Evolutionary conservation across 2,329 filamentous ascomycete species (phyloP), one percentile per base, ranked within the genome.

Genomic region (Aspergillus pseudotamarii): DNA sequence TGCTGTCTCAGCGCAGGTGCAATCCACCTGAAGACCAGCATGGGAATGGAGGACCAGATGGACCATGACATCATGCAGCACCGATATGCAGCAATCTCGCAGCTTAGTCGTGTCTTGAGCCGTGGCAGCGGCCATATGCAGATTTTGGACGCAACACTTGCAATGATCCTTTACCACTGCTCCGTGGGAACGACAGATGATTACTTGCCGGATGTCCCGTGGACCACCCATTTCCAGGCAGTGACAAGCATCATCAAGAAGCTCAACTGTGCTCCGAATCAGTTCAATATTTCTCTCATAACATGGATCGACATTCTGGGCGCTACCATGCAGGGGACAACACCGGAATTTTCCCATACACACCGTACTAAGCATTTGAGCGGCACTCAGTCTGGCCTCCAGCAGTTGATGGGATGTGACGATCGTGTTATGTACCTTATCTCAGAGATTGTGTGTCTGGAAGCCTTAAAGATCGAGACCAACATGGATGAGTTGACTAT

Each of bases 381-480:
- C 45, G 81, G 82, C 26, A 80, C 83, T 6, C 79, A 81, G 2
- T 91, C 92, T 6, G 95, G 95, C 11, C 86, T 99, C 28, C 89
- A 89, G 57, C 92, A 96, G 81, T 85, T 98, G 57, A 98, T 98
- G 94, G 95, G 95, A 70, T 98, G 95, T 77, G 94, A 98, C 66
- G 95, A 99, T 79, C 88, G 89, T 28, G 90, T 98, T 80, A 97
- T 99, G 93, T 98, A 97, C 78, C 84, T 98, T 71, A 96, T 99
- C 75, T 96, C 93, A 1, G 95, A 99, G 80, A 97, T 97, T 71
- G 92, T 94, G 57, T 98, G 95, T 78, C 88, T 99, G 50, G 95
- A 98, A 75, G 90, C 91, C 2, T 86, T 97, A 67, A 95, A 94
- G 83, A 80, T 84, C 43, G 88, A 91, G 62, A 91, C 91, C 70